phyloP scores from a whole-genome alignment of 257 asterid genomes.

The Paulownia fortunei region DNA sequence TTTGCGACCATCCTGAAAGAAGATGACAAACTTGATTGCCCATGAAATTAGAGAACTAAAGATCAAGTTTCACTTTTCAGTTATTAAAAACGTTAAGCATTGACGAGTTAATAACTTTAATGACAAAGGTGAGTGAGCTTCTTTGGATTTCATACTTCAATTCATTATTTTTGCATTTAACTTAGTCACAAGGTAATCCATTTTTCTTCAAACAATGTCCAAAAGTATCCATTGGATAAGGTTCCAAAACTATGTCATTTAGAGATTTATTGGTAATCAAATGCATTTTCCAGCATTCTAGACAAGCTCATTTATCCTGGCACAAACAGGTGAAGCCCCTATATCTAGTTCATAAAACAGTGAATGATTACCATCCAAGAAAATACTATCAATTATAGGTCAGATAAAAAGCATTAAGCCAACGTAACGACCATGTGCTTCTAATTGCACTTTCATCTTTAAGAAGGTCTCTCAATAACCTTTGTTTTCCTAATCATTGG shows the following conservation, averaged over 20 bases:
- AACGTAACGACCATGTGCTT: not conserved
- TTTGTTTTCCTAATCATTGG: too few relatives aligned
- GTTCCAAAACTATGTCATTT: not conserved
- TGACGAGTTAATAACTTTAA: not conserved
- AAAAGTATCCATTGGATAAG: not conserved
- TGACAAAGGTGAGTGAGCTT: not conserved
- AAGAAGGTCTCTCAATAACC: too few relatives aligned
- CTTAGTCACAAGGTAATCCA: not conserved
- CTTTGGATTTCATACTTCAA: not conserved
- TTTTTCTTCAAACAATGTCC: not conserved
- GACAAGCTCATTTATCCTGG: not conserved
- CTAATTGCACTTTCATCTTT: too few relatives aligned
- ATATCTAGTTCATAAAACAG: not conserved
- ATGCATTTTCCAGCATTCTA: not conserved
- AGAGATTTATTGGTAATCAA: not conserved
- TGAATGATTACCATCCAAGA: not conserved
- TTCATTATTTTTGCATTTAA: not conserved
- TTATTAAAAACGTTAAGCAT: not conserved
- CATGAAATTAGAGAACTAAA: not conserved
- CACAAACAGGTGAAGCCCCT: not conserved
- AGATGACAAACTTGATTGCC: slow-evolving; percentile 12
- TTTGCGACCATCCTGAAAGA: slow-evolving; percentile 73
- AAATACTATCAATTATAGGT: not conserved
- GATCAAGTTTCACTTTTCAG: not conserved
- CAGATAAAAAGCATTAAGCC: not conserved